These are phyloP conservation scores for Suhomyces faveliae DNA, from an alignment of 805 yeast species.

Conservation along the genomic window DNA sequence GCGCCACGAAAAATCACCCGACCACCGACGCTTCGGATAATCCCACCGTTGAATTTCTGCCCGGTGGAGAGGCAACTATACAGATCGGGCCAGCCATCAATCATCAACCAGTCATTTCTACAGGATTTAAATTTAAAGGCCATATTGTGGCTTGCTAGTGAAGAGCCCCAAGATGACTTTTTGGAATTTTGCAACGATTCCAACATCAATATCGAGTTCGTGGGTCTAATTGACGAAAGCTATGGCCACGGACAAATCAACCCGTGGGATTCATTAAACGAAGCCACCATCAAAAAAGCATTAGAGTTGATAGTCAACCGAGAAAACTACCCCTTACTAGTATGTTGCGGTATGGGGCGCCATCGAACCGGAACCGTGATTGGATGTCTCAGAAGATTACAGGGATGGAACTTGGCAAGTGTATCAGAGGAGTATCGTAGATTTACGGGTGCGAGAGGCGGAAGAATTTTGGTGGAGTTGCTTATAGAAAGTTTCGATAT, in stretches of 20 bases:
- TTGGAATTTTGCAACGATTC: conserved; percentile 75
- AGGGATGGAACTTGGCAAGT: conserved; percentile 94
- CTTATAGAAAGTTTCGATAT: conserved; percentile 65
- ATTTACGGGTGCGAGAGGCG: conserved; percentile 90
- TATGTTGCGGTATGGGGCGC: conserved; percentile 98
- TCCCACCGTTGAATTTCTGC: conserved; percentile 93
- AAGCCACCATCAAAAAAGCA: conserved; percentile 75
- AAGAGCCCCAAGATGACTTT: conserved; percentile 89
- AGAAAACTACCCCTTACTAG: conserved; percentile 78
- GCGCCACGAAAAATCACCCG: conserved; percentile 24
- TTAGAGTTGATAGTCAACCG: conserved; percentile 70
- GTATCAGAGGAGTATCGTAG: conserved; percentile 92
- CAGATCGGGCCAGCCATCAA: conserved; percentile 91
- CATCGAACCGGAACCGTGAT: conserved; percentile 96
- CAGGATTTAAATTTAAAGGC: conserved; percentile 71
- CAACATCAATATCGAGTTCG: conserved; percentile 74
- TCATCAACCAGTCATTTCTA: conserved; percentile 86
- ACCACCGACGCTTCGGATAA: conserved; percentile 66
- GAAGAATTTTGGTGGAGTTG: conserved; percentile 86
- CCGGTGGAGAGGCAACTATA: conserved; percentile 89
- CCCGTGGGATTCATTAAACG: conserved; percentile 96
- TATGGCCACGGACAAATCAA: conserved; percentile 35
- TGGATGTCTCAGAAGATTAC: conserved; percentile 87
- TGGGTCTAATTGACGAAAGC: conserved; percentile 72
- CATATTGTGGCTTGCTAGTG: conserved; percentile 91